Evolutionary conservation across 1,139 yeast species (phyloP).

Genomic region (Suzukiozyma palmioleophila): DNA sequence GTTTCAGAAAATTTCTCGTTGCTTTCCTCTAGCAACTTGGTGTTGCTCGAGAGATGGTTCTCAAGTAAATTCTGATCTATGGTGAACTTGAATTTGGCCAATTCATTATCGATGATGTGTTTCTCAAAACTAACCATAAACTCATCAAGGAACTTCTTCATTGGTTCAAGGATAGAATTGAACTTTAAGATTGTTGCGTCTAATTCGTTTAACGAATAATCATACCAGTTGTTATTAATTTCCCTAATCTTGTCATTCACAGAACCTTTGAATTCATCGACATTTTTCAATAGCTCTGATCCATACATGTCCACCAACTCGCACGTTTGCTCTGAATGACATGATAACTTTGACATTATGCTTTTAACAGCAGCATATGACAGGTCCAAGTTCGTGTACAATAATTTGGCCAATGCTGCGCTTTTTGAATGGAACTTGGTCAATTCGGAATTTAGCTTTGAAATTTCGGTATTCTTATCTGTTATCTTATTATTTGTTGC

Average conservation of each 20-base stretch:
- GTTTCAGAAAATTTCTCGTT: background rate
- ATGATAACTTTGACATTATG: background rate
- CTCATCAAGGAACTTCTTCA: slow-evolving; percentile 1
- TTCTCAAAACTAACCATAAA: background rate
- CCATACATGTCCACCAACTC: slow-evolving; percentile 3
- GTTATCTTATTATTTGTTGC: background rate
- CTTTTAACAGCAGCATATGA: slow-evolving; percentile 1
- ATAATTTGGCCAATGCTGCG: background rate
- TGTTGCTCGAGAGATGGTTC: background rate
- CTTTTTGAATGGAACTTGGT: background rate
- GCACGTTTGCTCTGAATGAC: slow-evolving; percentile 1
- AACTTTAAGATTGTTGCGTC: background rate
- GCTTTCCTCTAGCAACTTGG: background rate
- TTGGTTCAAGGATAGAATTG: background rate
- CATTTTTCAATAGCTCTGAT: background rate
- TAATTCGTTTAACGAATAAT: slow-evolving; percentile 1
- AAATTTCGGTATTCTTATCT: slow-evolving; percentile 2
- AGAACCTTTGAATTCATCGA: background rate
- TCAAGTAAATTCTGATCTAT: background rate
- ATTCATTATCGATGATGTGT: background rate
- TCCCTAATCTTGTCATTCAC: background rate
- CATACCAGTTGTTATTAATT: slow-evolving; percentile 2
- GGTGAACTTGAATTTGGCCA: background rate
- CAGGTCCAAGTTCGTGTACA: slow-evolving; percentile 1
- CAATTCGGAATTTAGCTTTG: background rate